A percentile compares a stretch with the other conserved stretches of the same genome.
Evolutionary conservation across 495 filamentous ascomycete genomes (phyloP).

Genomic region (Cetradonia linearis): DNA sequence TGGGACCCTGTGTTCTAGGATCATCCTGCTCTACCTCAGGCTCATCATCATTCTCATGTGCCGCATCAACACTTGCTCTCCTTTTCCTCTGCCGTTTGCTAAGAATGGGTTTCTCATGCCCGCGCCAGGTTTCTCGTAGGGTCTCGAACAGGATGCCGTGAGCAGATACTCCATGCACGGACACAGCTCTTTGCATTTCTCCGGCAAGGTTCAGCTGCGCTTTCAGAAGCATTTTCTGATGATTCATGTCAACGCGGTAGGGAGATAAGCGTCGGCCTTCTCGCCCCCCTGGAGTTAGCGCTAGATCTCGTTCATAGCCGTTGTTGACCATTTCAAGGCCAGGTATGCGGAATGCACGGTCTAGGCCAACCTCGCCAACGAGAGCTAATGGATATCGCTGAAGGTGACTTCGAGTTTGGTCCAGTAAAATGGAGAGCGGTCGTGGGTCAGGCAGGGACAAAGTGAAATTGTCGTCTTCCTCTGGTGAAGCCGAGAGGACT

Average conservation of each 20-base stretch:
- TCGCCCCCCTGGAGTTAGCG: slow-evolving; percentile 68
- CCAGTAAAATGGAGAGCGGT: slow-evolving; percentile 55
- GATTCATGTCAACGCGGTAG: slow-evolving; percentile 63
- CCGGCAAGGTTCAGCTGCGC: slow-evolving; percentile 83
- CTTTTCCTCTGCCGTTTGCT: slow-evolving; percentile 52
- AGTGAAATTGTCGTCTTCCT: slow-evolving; percentile 49
- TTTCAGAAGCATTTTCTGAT: slow-evolving; percentile 65
- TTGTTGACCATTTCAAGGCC: slow-evolving; percentile 46
- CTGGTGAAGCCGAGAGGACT: slow-evolving; percentile 52
- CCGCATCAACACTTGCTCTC: slow-evolving; percentile 30
- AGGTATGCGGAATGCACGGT: slow-evolving; percentile 77
- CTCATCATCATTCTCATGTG: slow-evolving; percentile 28
- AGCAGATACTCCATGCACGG: slow-evolving; percentile 83
- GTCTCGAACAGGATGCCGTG: slow-evolving; percentile 75
- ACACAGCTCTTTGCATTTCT: slow-evolving; percentile 68
- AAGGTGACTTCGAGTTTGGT: slow-evolving; percentile 54
- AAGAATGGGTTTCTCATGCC: slow-evolving; percentile 59
- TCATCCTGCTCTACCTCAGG: slow-evolving; percentile 29
- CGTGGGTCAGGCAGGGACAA: slow-evolving; percentile 58
- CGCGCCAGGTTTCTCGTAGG: slow-evolving; percentile 67
- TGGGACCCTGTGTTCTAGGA: slow-evolving; percentile 27
- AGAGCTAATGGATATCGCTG: slow-evolving; percentile 55
- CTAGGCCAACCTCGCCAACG: slow-evolving; percentile 82
- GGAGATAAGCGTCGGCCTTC: slow-evolving; percentile 67
- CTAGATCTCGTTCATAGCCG: slow-evolving; percentile 40